phyloP scores from a whole-genome alignment of 163 green algal genomes.

The Prototheca cutis region DNA sequence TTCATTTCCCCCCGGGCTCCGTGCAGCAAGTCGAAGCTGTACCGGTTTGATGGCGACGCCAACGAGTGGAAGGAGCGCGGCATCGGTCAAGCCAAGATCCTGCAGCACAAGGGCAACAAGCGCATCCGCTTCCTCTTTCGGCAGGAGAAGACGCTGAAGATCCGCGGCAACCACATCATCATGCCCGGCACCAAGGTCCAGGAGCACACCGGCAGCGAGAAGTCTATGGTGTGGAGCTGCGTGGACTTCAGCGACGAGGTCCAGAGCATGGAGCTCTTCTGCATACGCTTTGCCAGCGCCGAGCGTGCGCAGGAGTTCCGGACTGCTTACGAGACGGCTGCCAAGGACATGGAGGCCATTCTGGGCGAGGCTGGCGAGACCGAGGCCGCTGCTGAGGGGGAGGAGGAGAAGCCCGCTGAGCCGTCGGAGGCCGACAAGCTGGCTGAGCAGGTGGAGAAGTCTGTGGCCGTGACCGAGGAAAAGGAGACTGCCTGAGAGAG shows the following conservation, averaged over 20 bases:
- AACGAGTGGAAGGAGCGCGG: constrained; percentile 98
- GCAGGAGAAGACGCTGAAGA: constrained; percentile 96
- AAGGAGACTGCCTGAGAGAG: constrained; percentile 3
- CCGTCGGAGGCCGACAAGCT: constrained; percentile 27
- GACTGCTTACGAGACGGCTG: constrained; percentile 65
- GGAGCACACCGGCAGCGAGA: constrained; percentile 91
- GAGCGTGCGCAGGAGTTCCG: constrained; percentile 75
- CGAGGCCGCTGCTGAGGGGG: constrained; percentile 13
- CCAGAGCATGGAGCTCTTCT: constrained; percentile 82
- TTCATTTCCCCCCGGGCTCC: background rate
- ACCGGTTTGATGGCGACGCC: constrained; percentile 84
- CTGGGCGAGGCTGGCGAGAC: constrained; percentile 31
- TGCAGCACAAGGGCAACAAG: constrained; percentile 88
- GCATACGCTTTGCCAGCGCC: constrained; percentile 71
- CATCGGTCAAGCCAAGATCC: constrained; percentile 75
- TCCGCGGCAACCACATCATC: constrained; percentile 94
- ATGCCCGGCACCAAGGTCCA: constrained; percentile 90
- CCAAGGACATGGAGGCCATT: constrained; percentile 48
- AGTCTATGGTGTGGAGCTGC: constrained; percentile 91
- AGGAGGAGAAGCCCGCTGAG: constrained; percentile 22
- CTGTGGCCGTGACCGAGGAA: constrained; percentile 9
- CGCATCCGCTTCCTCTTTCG: constrained; percentile 92
- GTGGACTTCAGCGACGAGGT: constrained; percentile 92
- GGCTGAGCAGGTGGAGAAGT: constrained; percentile 16
- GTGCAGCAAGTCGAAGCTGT: constrained; percentile 97